phyloP scores from a whole-genome alignment of 495 filamentous ascomycete species.

The Penicillium lividum region DNA sequence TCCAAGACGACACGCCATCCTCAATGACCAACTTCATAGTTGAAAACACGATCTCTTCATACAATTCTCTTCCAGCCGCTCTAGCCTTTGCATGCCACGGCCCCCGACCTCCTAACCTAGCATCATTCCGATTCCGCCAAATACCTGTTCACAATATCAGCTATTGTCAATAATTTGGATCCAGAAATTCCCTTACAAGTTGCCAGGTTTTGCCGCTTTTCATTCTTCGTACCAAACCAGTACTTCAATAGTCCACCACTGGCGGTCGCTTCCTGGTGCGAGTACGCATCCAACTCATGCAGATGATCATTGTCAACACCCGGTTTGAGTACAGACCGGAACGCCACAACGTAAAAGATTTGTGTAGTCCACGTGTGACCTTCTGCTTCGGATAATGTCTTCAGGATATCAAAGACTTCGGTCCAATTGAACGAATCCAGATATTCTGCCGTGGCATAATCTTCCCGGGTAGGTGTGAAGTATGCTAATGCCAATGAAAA shows the following conservation, averaged over 20 bases:
- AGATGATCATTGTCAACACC: conserved; percentile 63
- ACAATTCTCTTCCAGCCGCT: conserved; percentile 36
- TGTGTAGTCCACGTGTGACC: conserved; percentile 61
- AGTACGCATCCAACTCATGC: conserved; percentile 66
- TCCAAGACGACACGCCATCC: conserved; percentile 58
- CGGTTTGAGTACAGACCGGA: conserved; percentile 67
- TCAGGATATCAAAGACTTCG: conserved; percentile 58
- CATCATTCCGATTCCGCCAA: conserved; percentile 72
- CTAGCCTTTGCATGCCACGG: conserved; percentile 50
- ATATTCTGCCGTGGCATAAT: conserved; percentile 79
- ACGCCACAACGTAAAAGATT: conserved; percentile 80
- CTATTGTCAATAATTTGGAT: neutral
- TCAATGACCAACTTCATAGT: conserved; percentile 61
- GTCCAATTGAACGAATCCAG: conserved; percentile 76
- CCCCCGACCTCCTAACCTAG: conserved; percentile 65
- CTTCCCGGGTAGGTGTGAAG: conserved; percentile 58
- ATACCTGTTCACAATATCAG: conserved; percentile 45
- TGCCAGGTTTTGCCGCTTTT: conserved; percentile 65
- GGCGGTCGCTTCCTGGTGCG: conserved; percentile 73
- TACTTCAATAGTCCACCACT: conserved; percentile 89
- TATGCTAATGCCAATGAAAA: conserved; percentile 69
- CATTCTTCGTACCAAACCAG: conserved; percentile 75
- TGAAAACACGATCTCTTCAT: conserved; percentile 59
- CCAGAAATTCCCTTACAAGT: conserved; percentile 54
- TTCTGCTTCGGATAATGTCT: conserved; percentile 35